These are phyloP conservation scores for Shiraia bambusicola DNA, from an alignment of 2,329 filamentous ascomycete species.

Conservation along the genomic window DNA sequence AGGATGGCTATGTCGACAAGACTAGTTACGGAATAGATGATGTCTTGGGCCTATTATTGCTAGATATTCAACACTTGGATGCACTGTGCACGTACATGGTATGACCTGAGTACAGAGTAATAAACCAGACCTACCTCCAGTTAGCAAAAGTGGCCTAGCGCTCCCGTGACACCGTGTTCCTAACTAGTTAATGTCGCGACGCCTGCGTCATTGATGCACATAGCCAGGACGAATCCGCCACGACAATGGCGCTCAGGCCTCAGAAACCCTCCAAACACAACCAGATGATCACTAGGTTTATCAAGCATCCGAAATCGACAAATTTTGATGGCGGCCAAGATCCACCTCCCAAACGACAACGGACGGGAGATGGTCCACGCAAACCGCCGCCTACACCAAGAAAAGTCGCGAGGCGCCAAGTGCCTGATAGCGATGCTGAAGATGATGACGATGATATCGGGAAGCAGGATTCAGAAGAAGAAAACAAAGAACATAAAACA, in stretches of 20 bases:
- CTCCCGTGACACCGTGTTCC: constrained; percentile 21
- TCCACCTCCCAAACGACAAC: constrained; percentile 48
- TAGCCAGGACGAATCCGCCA: constrained; percentile 3
- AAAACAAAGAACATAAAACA: constrained; percentile 51
- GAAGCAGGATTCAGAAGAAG: constrained; percentile 12
- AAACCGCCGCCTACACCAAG: constrained; percentile 24
- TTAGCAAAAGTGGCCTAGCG: constrained; percentile 3
- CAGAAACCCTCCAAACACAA: constrained; percentile 50
- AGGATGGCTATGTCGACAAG: neutral
- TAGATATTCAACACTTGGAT: too few relatives aligned
- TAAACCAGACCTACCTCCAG: neutral
- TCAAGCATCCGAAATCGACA: constrained; percentile 49
- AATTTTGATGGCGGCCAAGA: constrained; percentile 46
- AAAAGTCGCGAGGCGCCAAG: constrained; percentile 30
- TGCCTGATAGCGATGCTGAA: constrained; percentile 45
- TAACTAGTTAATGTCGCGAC: constrained; percentile 7
- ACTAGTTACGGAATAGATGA: neutral
- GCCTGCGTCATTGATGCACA: constrained; percentile 8
- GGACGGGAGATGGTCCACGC: constrained; percentile 29
- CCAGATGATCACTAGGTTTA: constrained; percentile 49
- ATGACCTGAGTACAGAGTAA: too few relatives aligned
- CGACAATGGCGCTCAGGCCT: constrained; percentile 41
- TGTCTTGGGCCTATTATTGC: too few relatives aligned
- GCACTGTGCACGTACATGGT: too few relatives aligned
- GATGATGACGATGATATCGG: constrained; percentile 38